Base-by-base conservation (phyloP, 768 basidiomycete species). In the Tulasnella sp. region DNA sequence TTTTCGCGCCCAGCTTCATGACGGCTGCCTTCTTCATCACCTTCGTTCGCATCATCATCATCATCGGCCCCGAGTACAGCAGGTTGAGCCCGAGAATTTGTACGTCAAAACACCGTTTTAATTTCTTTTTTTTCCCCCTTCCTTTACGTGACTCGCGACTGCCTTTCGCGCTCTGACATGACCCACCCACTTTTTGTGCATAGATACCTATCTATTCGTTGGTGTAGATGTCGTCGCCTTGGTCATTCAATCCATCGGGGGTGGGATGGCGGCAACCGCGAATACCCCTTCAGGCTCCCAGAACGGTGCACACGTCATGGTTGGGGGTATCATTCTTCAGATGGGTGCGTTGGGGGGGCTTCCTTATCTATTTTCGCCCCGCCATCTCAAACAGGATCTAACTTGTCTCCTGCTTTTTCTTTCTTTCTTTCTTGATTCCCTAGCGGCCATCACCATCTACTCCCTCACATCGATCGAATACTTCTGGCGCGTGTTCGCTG, bases 1-100 rank as follows among this genome's bases (percentile, higher is more conserved):
- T 81, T 52, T 61, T 81, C 15, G 78, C 74, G 0, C 81, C 82
- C 0, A 82, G 80, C 0, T 79, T 79, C 0, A 70, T 82, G 9
- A 67, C 82, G 4, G 82, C 80, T 0, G 81, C 69, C 9, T 78
- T 76, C 60, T 83, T 82, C 63, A 68, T 81, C 38, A 75, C 81
- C 42, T 72, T 81, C 30, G 77, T 76, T 2, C 67, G 67, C 12
- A 73, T 82, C 42, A 76, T 80, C 19, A 49, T 61, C 1, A 65
- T 63, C 0, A 64, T 81, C 0, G 81, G 81, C 0, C 56, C 71
- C 0, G 64, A 68, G 21, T 83, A 80, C 65, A 81, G 79, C 63
- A 73, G 80, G 1, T 67, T 83, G n/a, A 63, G 57, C 7, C 70
- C 73, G 0, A 65, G 51, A 42, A 30, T 53, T 48, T 72, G 72